A percentile compares a stretch with the other conserved stretches of the same genome.
Conservation (phyloP, 1,284 basidiomycete genomes). For the Moesziomyces globuligerus region DNA sequence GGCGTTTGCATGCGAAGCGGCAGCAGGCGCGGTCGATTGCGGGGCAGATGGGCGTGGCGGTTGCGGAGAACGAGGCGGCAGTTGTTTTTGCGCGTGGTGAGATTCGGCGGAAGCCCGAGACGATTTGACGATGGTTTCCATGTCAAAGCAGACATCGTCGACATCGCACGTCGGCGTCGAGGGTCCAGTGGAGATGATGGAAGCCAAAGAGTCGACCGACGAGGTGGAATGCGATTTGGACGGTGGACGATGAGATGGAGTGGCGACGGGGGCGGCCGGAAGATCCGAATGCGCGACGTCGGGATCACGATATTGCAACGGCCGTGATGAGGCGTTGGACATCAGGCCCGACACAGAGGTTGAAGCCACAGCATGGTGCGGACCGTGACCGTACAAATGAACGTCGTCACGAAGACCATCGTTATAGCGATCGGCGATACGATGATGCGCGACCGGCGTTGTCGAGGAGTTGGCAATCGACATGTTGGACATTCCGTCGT, state of each 20-base stretch:
- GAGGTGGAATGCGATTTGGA: conserved; percentile 33
- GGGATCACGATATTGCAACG: conserved; percentile 6
- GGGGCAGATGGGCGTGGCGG: not conserved
- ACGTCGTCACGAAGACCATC: conserved; percentile 1
- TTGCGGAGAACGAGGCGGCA: conserved; percentile 10
- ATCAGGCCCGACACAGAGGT: conserved; percentile 3
- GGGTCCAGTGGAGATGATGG: conserved; percentile 16
- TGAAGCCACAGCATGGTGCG: conserved; percentile 4
- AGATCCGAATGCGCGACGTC: conserved; percentile 13
- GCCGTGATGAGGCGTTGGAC: conserved; percentile 5
- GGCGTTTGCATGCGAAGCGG: conserved; percentile 1
- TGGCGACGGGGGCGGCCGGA: conserved; percentile 13
- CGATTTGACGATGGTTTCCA: conserved; percentile 28
- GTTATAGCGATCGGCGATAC: not conserved
- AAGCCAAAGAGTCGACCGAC: conserved; percentile 26
- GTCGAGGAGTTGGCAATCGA: conserved; percentile 24
- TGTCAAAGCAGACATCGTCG: conserved; percentile 28
- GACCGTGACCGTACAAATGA: not conserved
- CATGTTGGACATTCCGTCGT: conserved; percentile 31
- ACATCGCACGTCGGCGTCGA: conserved; percentile 28
- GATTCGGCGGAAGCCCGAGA: conserved; percentile 13
- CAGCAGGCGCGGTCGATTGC: not conserved
- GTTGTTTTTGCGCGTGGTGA: conserved; percentile 11
- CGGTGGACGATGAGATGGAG: conserved; percentile 26
- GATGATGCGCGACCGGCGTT: conserved; percentile 1